These are phyloP conservation scores for Solanum phureja DNA, from an alignment of 257 asterid species.

Conservation along the genomic window DNA sequence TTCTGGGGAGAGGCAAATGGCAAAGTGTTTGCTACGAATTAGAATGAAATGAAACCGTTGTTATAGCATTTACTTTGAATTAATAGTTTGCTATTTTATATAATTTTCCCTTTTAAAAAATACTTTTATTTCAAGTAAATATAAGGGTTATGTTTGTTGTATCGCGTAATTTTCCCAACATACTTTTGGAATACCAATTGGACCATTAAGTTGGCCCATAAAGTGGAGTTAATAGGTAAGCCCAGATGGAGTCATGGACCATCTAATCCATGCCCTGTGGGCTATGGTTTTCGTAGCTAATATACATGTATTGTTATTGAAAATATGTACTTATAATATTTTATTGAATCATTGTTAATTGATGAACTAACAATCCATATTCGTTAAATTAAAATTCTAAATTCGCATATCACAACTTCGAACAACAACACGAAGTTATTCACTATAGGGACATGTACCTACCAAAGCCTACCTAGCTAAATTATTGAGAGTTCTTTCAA, in stretches of 20 bases:
- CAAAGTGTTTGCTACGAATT: no score
- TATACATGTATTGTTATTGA: neutral
- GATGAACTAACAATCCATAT: neutral
- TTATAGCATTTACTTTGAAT: no score
- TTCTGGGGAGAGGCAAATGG: no score
- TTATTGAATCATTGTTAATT: neutral
- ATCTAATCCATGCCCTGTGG: neutral
- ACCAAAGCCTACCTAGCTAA: neutral
- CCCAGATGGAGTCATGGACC: neutral
- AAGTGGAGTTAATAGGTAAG: neutral
- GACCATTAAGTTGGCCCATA: neutral
- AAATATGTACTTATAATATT: neutral
- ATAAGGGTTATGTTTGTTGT: neutral
- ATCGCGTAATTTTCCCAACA: neutral
- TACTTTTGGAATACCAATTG: neutral
- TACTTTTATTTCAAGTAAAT: neutral
- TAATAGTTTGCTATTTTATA: no score
- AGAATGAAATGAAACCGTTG: no score
- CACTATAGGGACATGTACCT: neutral
- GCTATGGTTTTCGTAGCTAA: neutral
- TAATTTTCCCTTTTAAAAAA: no score
- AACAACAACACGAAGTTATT: neutral
- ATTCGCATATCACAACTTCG: neutral
- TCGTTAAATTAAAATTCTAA: neutral
- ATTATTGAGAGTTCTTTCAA: neutral